Evolutionary conservation across 768 basidiomycete species (phyloP), one percentile per base, ranked within the genome.

Genomic region (Botryobasidium botryosum): DNA sequence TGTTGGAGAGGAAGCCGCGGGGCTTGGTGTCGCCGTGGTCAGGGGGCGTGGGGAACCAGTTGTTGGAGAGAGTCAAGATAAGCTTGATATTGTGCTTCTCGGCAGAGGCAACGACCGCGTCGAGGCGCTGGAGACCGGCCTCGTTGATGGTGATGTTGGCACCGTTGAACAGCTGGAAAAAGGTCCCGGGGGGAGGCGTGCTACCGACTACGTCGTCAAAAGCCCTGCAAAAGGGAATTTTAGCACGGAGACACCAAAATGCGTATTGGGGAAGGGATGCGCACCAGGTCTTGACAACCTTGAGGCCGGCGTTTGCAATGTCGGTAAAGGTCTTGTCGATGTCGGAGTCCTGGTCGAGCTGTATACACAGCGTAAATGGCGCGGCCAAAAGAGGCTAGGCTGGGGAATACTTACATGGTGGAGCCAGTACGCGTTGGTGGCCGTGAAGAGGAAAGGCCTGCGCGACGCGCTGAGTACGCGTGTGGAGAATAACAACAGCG

Each of bases 391-490:
- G 12, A 12, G 18, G 12, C 32, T 12, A 12, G 32, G 21, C 44
- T 25, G 24, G 18, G 29, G 29, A 7, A 10, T 31, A 39, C 48
- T 32, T 38, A 46, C 35, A 43, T 46, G 44, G 20, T 35, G 23
- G 12, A 49, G 31, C 48, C 48, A 49, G 31, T 49, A 49, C 6
- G 48, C 48, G 33, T 37, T 46, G 17, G 48, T 45, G 17, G 44
- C 48, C 5, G 38, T 37, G 24, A 49, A 49, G 23, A 13, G 29
- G 28, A 46, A 46, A 13, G 26, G 13, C 12, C n/a, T n/a, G n/a
- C n/a, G n/a, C n/a, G n/a, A n/a, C n/a, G n/a, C n/a, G n/a, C n/a
- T n/a, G n/a, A n/a, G n/a, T n/a, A n/a, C n/a, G n/a, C n/a, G n/a
- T n/a, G n/a, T n/a, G n/a, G n/a, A n/a, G n/a, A n/a, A n/a, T n/a